Base-by-base conservation (phyloP, 1,139 yeast species). In the Protomyces arabidopsidicola region DNA sequence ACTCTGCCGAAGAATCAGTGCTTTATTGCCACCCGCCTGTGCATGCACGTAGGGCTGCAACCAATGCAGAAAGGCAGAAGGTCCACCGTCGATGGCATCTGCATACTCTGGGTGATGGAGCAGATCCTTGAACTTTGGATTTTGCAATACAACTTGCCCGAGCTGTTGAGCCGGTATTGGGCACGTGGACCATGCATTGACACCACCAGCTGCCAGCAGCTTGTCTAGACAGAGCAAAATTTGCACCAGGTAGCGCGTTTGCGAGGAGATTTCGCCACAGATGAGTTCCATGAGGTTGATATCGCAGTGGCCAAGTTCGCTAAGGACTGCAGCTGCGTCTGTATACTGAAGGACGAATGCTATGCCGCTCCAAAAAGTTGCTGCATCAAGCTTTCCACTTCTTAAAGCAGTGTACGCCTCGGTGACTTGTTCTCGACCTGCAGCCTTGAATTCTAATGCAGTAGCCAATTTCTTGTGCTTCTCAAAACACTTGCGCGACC, bases 401-500 rank as follows among this genome's bases (percentile, higher is more conserved):
- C 64, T 59, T 14, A 60, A 58, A 9, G 61, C 55, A 16, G 35
- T 38, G 50, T 66, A 64, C n/a, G n/a, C 14, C 22, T 48, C 35
- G 55, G 39, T 35, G 3, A 42, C 50, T 57, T 56, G 54, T 5
- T 31, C 53, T 34, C 50, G 61, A 12, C 55, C 63, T 12, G 63
- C 38, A 64, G 14, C 53, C 54, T 60, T 61, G 64, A 60, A 48
- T 67, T 70, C 53, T 68, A 64, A 20, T 65, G 69, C 3, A 60
- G 56, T 27, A 18, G 67, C 53, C 39, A 55, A 31, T 45, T 63
- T 61, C 65, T 53, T 45, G 38, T 59, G 50, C 60, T 27, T 55
- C 56, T 42, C 45, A 60, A 45, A 70, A 60, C 34, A 70, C 38
- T 63, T 67, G 34, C 68, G 67, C 1, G 76, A 74, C 75, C 76